A percentile compares a stretch with the other conserved stretches of the same genome.
phyloP scores from a whole-genome alignment of 176 grass and related monocot species.

The Zoysia japonica region DNA sequence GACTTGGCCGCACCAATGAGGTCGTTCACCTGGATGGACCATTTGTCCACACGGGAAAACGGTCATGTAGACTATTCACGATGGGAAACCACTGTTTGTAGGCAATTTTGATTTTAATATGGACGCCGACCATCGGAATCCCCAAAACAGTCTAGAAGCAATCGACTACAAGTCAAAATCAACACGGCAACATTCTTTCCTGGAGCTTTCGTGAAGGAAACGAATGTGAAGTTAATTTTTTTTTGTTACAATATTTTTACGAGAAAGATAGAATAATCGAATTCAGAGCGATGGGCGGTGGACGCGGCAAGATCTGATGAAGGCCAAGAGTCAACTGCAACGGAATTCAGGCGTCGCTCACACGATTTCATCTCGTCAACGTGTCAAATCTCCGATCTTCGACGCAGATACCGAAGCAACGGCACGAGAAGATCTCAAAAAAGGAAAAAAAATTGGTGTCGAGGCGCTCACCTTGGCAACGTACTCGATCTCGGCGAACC shows the following conservation, averaged over 20 bases:
- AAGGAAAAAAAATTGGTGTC: neutral
- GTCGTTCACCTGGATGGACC: slow-evolving; percentile 69
- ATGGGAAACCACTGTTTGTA: neutral
- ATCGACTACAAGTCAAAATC: neutral
- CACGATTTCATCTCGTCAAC: neutral
- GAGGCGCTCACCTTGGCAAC: slow-evolving; percentile 66
- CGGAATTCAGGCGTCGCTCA: neutral
- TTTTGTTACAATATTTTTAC: neutral
- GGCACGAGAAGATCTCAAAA: neutral
- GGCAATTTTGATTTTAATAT: neutral
- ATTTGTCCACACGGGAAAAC: neutral
- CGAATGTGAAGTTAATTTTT: neutral
- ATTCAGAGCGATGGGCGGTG: neutral
- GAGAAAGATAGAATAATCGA: neutral
- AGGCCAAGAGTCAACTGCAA: neutral
- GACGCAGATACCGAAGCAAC: neutral
- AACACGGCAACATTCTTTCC: slow-evolving; percentile 32
- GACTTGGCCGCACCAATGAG: slow-evolving; percentile 74
- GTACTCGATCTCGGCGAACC: slow-evolving; percentile 95
- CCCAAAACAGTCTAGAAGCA: neutral
- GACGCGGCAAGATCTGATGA: slow-evolving; percentile 22
- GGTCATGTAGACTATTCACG: neutral
- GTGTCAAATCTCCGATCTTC: neutral
- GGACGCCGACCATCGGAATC: slow-evolving; percentile 15
- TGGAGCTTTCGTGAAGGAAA: slow-evolving; percentile 15